Evolutionary conservation across 1,139 yeast species (phyloP), one percentile per base, ranked within the genome.

Genomic region (Hansenula sp.): DNA sequence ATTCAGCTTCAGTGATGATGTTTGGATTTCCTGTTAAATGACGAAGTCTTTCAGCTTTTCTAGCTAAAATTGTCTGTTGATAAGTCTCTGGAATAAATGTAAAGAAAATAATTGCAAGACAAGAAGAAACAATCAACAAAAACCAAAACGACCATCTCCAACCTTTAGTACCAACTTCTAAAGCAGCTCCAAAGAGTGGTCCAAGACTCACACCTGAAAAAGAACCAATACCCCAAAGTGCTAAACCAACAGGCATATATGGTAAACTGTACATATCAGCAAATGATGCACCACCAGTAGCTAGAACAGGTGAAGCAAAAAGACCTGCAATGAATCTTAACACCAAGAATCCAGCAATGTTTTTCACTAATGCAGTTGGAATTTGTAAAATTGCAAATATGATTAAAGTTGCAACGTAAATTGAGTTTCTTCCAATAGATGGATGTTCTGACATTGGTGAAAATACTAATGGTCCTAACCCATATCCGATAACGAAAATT

Each of bases 121-220:
- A 68, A 12, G 63, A 74, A 37, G 70, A 55, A 17, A 68, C 43
- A 38, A 73, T 63, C 30, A 62, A 45, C 49, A 65, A 46, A 37
- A 71, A 61, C 77, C 77, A 72, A 45, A 69, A 69, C 6, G 69
- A 61, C 65, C 71, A 64, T 54, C 76, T 62, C 77, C 77, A 73
- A 26, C 44, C 59, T 68, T 66, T 46, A 57, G 68, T 38, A 6
- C 24, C 59, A 61, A 65, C 59, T 60, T 46, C 71, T 67, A 53
- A 68, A 63, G 63, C 65, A 56, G 55, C 76, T 41, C 82, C 81
- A 36, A 82, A 60, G 16, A 81, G 57, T 4, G 90, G 89, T 2
- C 87, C 90, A 25, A 79, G 50, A 20, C 73, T 73, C 0, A 87
- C 87, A 33, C 88, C 89, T 44, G 61, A 68, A 48, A 68, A 78